phyloP scores from a whole-genome alignment of 177 flowering plant species.

The Vitis hybrid region DNA sequence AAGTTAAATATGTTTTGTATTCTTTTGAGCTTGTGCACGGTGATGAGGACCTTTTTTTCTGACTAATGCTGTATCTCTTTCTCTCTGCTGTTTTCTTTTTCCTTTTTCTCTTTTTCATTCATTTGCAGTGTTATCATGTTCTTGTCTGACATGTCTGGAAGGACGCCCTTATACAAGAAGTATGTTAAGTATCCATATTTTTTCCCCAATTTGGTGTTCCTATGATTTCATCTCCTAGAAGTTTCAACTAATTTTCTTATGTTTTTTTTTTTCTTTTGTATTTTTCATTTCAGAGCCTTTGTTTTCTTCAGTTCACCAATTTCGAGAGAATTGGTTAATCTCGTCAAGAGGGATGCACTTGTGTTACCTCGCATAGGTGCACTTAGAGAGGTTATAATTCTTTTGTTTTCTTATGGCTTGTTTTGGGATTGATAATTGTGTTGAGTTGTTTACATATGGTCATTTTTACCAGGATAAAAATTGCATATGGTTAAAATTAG shows the following conservation, averaged over 20 bases:
- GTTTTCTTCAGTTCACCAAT: conserved; percentile 94
- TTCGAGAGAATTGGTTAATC: conserved; percentile 68
- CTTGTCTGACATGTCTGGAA: conserved; percentile 94
- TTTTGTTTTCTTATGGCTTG: conserved; percentile 4
- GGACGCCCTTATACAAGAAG: conserved; percentile 84
- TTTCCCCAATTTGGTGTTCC: not conserved
- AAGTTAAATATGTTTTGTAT: too few relatives aligned
- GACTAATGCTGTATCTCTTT: too few relatives aligned
- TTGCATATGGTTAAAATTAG: not conserved
- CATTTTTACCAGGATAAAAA: too few relatives aligned
- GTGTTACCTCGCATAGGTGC: conserved; percentile 87
- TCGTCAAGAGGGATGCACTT: conserved; percentile 74
- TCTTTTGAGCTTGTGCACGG: too few relatives aligned
- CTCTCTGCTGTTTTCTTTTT: not conserved
- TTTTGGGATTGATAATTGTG: conserved; percentile 6
- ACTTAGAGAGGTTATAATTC: conserved; percentile 71
- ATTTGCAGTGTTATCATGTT: conserved; percentile 79
- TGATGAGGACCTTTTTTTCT: not conserved
- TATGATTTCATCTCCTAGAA: not conserved
- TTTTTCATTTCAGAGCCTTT: conserved; percentile 63
- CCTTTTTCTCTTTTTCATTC: not conserved
- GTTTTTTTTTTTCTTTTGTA: not conserved
- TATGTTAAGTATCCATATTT: conserved; percentile 35
- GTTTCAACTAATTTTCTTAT: not conserved
- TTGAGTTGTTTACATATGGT: not conserved